Percentiles rank a stretch among this genome's conserved stretches.
These are phyloP conservation scores for Apiospora sp. DNA, from an alignment of 2,329 filamentous ascomycete genomes.

Conservation along the genomic window DNA sequence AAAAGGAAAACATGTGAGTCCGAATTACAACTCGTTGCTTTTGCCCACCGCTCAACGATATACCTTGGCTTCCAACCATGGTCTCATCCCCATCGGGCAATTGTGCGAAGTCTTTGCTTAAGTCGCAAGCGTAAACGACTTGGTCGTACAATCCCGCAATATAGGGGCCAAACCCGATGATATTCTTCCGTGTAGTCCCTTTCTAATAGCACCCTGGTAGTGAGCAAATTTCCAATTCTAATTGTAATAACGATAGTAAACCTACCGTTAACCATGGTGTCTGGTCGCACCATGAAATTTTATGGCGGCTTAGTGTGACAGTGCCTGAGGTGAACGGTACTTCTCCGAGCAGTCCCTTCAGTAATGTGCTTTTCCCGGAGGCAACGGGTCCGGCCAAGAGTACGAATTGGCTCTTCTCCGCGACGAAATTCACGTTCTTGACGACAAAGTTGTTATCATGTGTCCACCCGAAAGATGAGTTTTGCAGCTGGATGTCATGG, in stretches of 20 bases:
- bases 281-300: conserved; percentile 27
- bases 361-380: conserved; percentile 26
- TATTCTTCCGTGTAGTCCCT: conserved; percentile 43
- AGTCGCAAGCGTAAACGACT: conserved; percentile 45
- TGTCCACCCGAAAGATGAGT: conserved; percentile 28
- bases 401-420: conserved; percentile 41
- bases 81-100: conserved; percentile 45
- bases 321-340: conserved; percentile 18
- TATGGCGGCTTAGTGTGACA: not conserved
- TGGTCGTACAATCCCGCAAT: conserved; percentile 43
- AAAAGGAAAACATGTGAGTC: not conserved
- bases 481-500: conserved; percentile 25
- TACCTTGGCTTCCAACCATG: conserved; percentile 45
- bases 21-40: conserved; percentile 40
- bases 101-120: conserved; percentile 40
- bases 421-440: conserved; percentile 38
- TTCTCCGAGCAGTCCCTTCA: conserved; percentile 26
- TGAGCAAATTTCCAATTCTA: not conserved
- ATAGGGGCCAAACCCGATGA: conserved; percentile 38
- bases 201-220: conserved; percentile 34
- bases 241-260: not conserved
- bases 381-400: conserved; percentile 38
- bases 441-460: conserved; percentile 33
- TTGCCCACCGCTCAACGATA: conserved; percentile 49
- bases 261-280: conserved; percentile 26